Evolutionary conservation across 2,329 filamentous ascomycete genomes (phyloP).

Genomic region (Alternaria sp.): DNA sequence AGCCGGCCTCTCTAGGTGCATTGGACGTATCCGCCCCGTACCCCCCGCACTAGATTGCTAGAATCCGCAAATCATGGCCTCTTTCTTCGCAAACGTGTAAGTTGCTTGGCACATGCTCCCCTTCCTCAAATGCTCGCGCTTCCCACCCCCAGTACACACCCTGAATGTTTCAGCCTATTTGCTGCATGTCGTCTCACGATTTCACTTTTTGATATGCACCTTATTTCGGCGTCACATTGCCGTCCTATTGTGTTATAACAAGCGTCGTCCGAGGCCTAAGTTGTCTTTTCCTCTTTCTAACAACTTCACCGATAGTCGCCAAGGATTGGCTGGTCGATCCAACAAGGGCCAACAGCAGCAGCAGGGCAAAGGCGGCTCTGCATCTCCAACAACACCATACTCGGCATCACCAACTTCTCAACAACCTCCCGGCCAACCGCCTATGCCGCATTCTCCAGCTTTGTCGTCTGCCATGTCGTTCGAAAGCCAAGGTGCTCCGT

Average conservation of each 20-base stretch:
- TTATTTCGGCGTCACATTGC: conserved; percentile 12
- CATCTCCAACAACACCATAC: conserved; percentile 48
- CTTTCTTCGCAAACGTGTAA: conserved; percentile 55
- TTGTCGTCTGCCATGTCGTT: conserved; percentile 65
- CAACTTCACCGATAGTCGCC: conserved; percentile 45
- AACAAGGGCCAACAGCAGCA: conserved; percentile 50
- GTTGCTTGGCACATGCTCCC: conserved; percentile 48
- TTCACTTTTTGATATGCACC: conserved; percentile 24
- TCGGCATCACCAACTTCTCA: conserved; percentile 47
- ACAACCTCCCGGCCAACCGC: conserved; percentile 44
- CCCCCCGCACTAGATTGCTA: conserved; percentile 15
- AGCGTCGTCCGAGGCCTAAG: conserved; percentile 11
- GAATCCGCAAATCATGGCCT: conserved; percentile 44
- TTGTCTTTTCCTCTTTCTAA: conserved; percentile 30
- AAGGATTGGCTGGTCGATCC: conserved; percentile 54
- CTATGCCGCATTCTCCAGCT: conserved; percentile 47
- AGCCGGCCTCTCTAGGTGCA: conserved; percentile 25
- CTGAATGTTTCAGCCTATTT: conserved; percentile 42
- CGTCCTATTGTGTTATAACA: conserved; percentile 9
- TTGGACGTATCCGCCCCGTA: conserved; percentile 15
- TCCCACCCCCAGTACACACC: conserved; percentile 31
- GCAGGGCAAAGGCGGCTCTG: conserved; percentile 47
- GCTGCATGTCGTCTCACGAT: conserved; percentile 37
- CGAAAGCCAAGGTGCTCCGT: conserved; percentile 64
- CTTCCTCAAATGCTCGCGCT: conserved; percentile 38